phyloP scores from a whole-genome alignment of 2,329 filamentous ascomycete species.

The Clonostachys solani region DNA sequence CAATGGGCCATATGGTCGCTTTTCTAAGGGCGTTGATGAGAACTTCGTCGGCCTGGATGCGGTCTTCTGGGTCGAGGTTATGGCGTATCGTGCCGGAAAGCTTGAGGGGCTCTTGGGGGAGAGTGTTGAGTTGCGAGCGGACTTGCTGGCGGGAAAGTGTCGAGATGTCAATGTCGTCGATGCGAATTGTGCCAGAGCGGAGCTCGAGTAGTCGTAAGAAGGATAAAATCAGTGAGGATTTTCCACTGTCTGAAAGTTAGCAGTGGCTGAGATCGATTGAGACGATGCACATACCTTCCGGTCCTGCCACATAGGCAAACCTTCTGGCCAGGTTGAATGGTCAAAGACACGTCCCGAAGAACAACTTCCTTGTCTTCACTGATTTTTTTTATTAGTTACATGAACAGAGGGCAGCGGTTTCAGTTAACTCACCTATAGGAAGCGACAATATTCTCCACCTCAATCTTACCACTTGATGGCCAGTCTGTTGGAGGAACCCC shows the following conservation, averaged over 20 bases:
- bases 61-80: constrained; percentile 29
- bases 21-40: constrained; percentile 21
- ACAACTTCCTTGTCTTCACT: constrained; percentile 30
- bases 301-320: constrained; percentile 47
- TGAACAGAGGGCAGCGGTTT: constrained; percentile 5
- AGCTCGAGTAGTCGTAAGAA: constrained; percentile 31
- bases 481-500: constrained; percentile 11
- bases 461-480: constrained; percentile 16
- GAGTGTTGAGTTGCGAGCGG: constrained; percentile 37
- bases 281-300: constrained; percentile 17
- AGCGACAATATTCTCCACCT: constrained; percentile 16
- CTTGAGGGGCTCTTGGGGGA: constrained; percentile 47
- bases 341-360: constrained; percentile 13
- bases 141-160: constrained; percentile 30
- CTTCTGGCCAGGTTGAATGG: constrained; percentile 18
- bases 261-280: constrained; percentile 18
- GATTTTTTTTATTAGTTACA: constrained; percentile 12
- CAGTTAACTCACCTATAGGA: constrained; percentile 13
- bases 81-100: constrained; percentile 30
- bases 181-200: constrained; percentile 19
- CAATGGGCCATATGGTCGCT: constrained; percentile 13
- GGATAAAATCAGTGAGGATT: constrained; percentile 30
- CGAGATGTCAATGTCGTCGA: constrained; percentile 33
- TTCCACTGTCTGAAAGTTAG: constrained; percentile 24
- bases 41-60: constrained; percentile 15